Base-by-base conservation (phyloP, 495 filamentous ascomycete genomes). In the Hypoxylon crocopeplum region DNA sequence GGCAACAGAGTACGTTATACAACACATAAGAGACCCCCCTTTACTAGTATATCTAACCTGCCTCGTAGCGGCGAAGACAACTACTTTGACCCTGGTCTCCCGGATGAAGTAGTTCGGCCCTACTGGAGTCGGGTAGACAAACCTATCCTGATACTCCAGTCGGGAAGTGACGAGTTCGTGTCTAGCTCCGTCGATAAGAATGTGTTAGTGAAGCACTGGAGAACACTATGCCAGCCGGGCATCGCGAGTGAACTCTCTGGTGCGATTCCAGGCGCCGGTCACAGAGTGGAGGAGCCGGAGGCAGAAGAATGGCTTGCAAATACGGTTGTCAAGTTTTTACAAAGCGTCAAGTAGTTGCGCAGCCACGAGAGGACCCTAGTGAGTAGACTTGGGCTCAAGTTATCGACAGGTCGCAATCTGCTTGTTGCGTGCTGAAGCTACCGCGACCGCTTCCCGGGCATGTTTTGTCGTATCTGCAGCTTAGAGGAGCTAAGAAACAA, bases 41-140 rank as follows among this genome's bases (percentile, higher is more conserved):
- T n/a, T 36, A 20, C 27, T 20, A 1, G 2, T 44, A 10, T 59
- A 39, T 22, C 55, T 62, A 56, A 59, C 40, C 22, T 42, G 8
- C 12, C 29, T 58, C 10, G 44, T 64, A 84, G 71, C 56, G 88
- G 90, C 10, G 86, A 87, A 40, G 93, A 98, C 72, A 94, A 98
- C 70, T 88, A 89, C 59, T 98, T 97, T 75, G 90, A 87, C 53
- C 88, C 88, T 5, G 90, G 93, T 69, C 74, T 96, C 38, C 68
- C 71, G 0, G 86, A 90, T 40, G 72, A 82, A 41, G 71, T 79
- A 47, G 71, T 92, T 36, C 46, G 56, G 37, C 63, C 73, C 36
- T 89, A 81, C 20, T 97, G 94, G 81, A 72, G 89, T 33, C 77
- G 78, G 20, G 56, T 79, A 46, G 62, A 77, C 27, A 83, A 79